These are phyloP conservation scores for Saposhnikovia divaricata DNA, from an alignment of 129 eudicot genomes.

Conservation along the genomic window DNA sequence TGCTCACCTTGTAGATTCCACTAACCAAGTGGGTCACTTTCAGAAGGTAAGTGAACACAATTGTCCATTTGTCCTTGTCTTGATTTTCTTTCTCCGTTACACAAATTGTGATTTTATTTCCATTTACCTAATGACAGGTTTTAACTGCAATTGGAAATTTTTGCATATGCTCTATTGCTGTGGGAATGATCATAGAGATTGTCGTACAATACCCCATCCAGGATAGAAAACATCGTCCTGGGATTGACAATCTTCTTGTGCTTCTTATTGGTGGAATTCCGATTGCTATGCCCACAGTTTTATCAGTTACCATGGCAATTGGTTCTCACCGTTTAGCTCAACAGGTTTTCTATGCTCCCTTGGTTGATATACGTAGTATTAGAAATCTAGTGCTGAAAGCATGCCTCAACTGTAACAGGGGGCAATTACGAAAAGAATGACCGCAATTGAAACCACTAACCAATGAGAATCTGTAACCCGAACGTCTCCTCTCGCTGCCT, in stretches of 20 bases:
- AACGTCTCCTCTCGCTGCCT: no score
- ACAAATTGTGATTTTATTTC: no score
- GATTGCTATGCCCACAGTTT: conserved; percentile 99
- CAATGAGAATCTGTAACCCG: no score
- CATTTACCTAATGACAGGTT: conserved; percentile 39
- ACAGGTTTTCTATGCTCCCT: conserved; percentile 50
- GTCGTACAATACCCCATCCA: conserved; percentile 95
- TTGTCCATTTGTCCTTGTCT: no score
- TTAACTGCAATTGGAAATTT: conserved; percentile 98
- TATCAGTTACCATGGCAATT: no score
- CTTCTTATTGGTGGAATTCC: conserved; percentile 98
- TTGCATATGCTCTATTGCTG: conserved; percentile 97
- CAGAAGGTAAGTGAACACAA: no score
- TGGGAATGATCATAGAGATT: conserved; percentile 92
- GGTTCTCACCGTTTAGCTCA: conserved; percentile 98
- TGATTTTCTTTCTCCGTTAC: no score
- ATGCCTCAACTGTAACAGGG: conserved; percentile 40
- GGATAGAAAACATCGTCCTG: conserved; percentile 84
- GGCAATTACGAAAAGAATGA: conserved; percentile 98
- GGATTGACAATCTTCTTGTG: conserved; percentile 97
- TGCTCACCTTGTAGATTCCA: no score
- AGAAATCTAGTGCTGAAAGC: background rate
- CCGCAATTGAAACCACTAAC: conserved; percentile 97
- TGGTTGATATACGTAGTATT: background rate
- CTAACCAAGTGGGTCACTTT: no score